Conservation (phyloP, 805 yeast genomes). For the Starmerella geochares region DNA sequence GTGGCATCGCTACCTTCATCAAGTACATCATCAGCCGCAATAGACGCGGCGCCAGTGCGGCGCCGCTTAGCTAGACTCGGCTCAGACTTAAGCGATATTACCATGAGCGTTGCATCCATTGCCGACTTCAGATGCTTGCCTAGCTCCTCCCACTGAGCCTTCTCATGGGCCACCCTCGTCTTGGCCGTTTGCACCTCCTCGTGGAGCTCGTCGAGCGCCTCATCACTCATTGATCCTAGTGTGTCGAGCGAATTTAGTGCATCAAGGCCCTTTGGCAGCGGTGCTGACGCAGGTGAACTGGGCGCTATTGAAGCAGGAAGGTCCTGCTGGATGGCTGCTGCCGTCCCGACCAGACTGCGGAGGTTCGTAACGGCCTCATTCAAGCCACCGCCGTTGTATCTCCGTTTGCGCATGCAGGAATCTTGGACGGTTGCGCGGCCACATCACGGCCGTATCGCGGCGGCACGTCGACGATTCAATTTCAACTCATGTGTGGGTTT, state of each 20-base stretch:
- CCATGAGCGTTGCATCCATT: constrained; percentile 23
- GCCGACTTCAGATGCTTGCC: constrained; percentile 23
- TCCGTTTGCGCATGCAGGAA: constrained; percentile 17
- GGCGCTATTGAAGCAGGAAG: constrained; percentile 15
- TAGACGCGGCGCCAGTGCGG: constrained; percentile 9
- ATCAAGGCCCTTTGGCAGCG: constrained; percentile 16
- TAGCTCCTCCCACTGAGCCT: constrained; percentile 21
- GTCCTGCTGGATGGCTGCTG: constrained; percentile 10
- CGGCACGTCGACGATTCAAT: too few relatives aligned
- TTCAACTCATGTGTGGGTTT: too few relatives aligned
- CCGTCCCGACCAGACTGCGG: constrained; percentile 11
- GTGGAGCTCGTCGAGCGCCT: constrained; percentile 9
- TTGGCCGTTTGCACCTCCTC: constrained; percentile 5
- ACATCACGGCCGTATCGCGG: too few relatives aligned
- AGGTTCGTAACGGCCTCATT: constrained; percentile 16
- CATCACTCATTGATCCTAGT: constrained; percentile 8
- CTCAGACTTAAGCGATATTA: constrained; percentile 21
- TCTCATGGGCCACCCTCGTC: neutral
- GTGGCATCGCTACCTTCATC: constrained; percentile 2
- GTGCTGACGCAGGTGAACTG: constrained; percentile 6
- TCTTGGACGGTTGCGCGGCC: neutral
- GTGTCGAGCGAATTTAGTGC: constrained; percentile 12
- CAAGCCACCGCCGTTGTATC: constrained; percentile 13
- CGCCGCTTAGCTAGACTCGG: constrained; percentile 21
- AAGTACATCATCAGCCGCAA: neutral